Evolutionary conservation across 2,329 filamentous ascomycete genomes (phyloP), one percentile per base, ranked within the genome.

Genomic region (Aspergillus candidus): DNA sequence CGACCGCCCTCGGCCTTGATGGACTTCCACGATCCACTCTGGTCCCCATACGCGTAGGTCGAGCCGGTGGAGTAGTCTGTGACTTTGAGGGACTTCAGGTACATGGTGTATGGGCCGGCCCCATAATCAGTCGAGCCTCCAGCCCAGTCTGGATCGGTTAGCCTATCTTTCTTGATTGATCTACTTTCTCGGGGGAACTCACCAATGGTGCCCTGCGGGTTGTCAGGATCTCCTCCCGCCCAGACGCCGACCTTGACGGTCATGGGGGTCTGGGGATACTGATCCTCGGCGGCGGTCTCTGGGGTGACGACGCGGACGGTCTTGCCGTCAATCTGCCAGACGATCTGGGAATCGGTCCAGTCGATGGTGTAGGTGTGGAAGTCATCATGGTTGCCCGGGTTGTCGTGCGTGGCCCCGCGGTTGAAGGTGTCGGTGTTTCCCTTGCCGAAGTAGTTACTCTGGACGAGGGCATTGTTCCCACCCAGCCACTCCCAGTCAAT

Each of bases 401-500:
- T 72, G 4, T 79, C 70, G 66, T 94, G 87, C 65, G 88, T 90
- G 46, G 86, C 83, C 50, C 88, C 90, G 44, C 93, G 85, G 70
- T 94, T 88, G 73, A 91, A 94, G n/a, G 78, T 78, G 27, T 78
- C 83, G 0, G 88, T 90, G 55, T 86, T 77, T 41, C 91, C 93
- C 69, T 97, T 95, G 65, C 89, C 88, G 57, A 98, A 98, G 71
- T 94, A 98, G 70, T 98, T 98, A 56, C 83, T 86, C 69, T 98
- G 93, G n/a, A 95, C 86, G 66, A 94, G 76, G 45, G 74, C 72
- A 52, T 77, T 70, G 61, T 87, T 79, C 43, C 83, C 81, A 46
- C 93, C 93, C 17, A 98, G 79, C 88, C 90, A 97, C 68, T 98
- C 93, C 73, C 91, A 86, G 66, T 98, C 93, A 60, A 98, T 94